Conservation (phyloP, 176 grass and related monocot genomes). For the Ananas comosus region DNA sequence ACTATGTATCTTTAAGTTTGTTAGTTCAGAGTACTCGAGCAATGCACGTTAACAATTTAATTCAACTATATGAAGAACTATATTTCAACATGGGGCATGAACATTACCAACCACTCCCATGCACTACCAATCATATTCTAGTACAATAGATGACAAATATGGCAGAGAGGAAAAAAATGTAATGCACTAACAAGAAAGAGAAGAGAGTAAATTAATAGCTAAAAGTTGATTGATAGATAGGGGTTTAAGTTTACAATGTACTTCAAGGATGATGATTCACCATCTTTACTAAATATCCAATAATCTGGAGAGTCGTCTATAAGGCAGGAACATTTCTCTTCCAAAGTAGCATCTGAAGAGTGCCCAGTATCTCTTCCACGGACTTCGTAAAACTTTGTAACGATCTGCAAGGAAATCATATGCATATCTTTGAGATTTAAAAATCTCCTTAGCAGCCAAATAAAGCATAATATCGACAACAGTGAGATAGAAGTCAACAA, state of each 20-base stretch:
- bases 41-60: too few species aligned
- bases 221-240: constrained; percentile 25
- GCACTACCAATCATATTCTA: not conserved
- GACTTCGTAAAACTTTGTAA: constrained; percentile 73
- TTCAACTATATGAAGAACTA: too few species aligned
- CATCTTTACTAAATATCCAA: constrained; percentile 72
- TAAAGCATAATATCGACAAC: not conserved
- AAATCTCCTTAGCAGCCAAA: not conserved
- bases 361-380: constrained; percentile 44
- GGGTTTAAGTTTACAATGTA: constrained; percentile 87
- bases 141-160: not conserved
- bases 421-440: not conserved
- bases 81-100: not conserved
- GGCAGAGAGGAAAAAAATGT: not conserved
- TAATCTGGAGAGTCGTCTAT: constrained; percentile 60
- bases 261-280: constrained; percentile 73
- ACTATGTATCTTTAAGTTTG: too few species aligned
- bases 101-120: not conserved
- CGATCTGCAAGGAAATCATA: constrained; percentile 53
- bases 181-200: constrained; percentile 1
- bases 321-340: constrained; percentile 66
- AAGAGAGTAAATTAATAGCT: constrained; percentile 8
- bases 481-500: not conserved
- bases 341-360: constrained; percentile 33
- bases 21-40: too few species aligned